Evolutionary conservation across 2,329 filamentous ascomycete species (phyloP).

Genomic region (Trichoderma guizhouense): DNA sequence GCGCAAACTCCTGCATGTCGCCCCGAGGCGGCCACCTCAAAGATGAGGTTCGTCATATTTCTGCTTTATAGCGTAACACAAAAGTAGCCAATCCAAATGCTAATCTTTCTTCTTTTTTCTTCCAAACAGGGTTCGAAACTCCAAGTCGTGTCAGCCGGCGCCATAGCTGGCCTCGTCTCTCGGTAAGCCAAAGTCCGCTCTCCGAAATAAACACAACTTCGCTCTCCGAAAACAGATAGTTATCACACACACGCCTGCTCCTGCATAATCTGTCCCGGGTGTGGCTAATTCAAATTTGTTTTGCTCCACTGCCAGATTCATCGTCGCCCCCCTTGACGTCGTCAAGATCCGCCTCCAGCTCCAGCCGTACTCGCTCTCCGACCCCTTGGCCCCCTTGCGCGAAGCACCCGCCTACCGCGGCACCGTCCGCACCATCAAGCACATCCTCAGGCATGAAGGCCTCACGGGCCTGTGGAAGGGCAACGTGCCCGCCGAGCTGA

Average conservation of each 20-base stretch:
- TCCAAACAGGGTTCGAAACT: constrained; percentile 48
- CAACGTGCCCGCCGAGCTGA: constrained; percentile 89
- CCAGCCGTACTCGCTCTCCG: constrained; percentile 78
- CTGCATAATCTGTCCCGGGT: background rate
- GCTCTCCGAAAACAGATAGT: background rate
- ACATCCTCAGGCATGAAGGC: constrained; percentile 78
- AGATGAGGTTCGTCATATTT: constrained; percentile 48
- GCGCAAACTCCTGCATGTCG: constrained; percentile 33
- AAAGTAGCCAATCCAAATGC: background rate
- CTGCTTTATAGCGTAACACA: background rate
- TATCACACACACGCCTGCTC: background rate
- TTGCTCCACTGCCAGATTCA: constrained; percentile 59
- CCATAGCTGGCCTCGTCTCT: constrained; percentile 77
- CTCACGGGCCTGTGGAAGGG: constrained; percentile 92
- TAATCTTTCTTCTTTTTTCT: background rate
- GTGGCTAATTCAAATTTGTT: background rate
- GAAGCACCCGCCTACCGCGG: constrained; percentile 63
- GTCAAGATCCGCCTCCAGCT: constrained; percentile 97
- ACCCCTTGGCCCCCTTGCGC: constrained; percentile 61
- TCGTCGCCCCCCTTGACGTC: constrained; percentile 92
- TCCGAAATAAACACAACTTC: background rate
- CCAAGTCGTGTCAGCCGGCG: constrained; percentile 56
- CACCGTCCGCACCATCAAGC: constrained; percentile 68
- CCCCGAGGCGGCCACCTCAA: constrained; percentile 46
- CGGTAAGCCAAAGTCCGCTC: constrained; percentile 55